These are phyloP conservation scores for Misopates orontium DNA, from an alignment of 257 asterid species.

Conservation along the genomic window DNA sequence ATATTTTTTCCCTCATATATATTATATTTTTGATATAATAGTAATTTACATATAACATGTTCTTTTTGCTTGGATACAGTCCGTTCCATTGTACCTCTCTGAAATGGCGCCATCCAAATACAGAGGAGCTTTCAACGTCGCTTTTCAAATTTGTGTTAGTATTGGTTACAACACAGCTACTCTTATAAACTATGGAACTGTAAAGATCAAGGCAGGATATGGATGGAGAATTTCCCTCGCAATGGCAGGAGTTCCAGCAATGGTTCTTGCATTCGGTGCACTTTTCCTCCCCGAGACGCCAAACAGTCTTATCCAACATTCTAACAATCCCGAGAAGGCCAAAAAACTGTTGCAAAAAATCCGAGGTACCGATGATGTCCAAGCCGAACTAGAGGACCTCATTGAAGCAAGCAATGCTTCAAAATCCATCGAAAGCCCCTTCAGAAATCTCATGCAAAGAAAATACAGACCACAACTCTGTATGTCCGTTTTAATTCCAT, in stretches of 20 bases:
- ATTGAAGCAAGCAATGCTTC: conserved; percentile 23
- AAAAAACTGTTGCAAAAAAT: conserved; percentile 17
- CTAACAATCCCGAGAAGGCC: conserved; percentile 18
- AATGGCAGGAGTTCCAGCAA: conserved; percentile 13
- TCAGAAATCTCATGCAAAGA: conserved; percentile 22
- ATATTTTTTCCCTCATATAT: too few relatives aligned
- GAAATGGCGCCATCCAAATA: conserved; percentile 48
- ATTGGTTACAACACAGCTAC: conserved; percentile 46
- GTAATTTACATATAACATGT: too few relatives aligned
- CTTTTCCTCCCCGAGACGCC: conserved; percentile 22
- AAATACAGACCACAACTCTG: conserved; percentile 14
- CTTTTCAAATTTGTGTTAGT: conserved; percentile 48
- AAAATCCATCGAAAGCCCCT: conserved; percentile 19
- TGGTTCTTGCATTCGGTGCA: conserved; percentile 17
- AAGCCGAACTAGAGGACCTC: conserved; percentile 22
- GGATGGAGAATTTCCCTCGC: conserved; percentile 24
- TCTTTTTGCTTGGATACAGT: conserved; percentile 27
- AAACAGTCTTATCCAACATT: conserved; percentile 22
- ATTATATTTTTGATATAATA: too few relatives aligned
- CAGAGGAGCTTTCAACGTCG: conserved; percentile 44
- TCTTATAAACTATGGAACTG: conserved; percentile 35
- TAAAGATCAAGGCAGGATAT: conserved; percentile 13
- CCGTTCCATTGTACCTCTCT: conserved; percentile 54
- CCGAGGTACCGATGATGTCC: conserved; percentile 23
- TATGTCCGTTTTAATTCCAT: conserved; percentile 23